phyloP scores from a whole-genome alignment of 495 filamentous ascomycete genomes.

The Xylaria acuta region DNA sequence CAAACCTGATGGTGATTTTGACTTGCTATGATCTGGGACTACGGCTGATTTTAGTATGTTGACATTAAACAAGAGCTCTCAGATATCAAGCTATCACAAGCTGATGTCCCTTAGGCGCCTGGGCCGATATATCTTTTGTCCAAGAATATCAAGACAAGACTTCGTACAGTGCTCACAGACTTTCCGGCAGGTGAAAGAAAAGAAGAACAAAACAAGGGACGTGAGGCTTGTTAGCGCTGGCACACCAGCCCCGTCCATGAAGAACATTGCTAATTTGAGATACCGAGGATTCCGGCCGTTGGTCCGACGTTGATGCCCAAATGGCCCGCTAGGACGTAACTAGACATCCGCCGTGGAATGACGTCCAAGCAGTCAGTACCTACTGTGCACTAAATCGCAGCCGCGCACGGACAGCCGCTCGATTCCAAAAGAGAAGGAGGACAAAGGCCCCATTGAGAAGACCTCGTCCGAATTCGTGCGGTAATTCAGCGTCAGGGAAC shows the following conservation, averaged over 20 bases:
- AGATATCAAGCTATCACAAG: background rate
- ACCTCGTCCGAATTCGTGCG: conserved; percentile 8
- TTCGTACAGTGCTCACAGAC: background rate
- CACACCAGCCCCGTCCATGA: background rate
- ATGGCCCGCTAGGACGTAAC: conserved; percentile 4
- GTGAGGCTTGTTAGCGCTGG: background rate
- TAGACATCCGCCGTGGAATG: background rate
- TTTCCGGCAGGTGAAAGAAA: background rate
- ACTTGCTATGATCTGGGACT: background rate
- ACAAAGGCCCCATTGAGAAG: conserved; percentile 9
- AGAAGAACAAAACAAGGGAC: background rate
- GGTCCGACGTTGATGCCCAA: background rate
- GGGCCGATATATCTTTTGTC: background rate
- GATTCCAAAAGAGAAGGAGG: background rate
- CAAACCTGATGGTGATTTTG: background rate
- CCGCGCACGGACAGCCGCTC: background rate
- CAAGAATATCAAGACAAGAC: background rate
- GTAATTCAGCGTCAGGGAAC: background rate
- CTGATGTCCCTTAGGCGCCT: background rate
- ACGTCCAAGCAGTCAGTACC: conserved; percentile 8
- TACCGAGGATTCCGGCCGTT: background rate
- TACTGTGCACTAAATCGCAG: conserved; percentile 1
- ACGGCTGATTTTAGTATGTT: background rate
- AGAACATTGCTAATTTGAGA: background rate
- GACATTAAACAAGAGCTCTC: background rate